These are phyloP conservation scores for Irpex sp. DNA, from an alignment of 1,284 basidiomycete genomes.

Conservation along the genomic window DNA sequence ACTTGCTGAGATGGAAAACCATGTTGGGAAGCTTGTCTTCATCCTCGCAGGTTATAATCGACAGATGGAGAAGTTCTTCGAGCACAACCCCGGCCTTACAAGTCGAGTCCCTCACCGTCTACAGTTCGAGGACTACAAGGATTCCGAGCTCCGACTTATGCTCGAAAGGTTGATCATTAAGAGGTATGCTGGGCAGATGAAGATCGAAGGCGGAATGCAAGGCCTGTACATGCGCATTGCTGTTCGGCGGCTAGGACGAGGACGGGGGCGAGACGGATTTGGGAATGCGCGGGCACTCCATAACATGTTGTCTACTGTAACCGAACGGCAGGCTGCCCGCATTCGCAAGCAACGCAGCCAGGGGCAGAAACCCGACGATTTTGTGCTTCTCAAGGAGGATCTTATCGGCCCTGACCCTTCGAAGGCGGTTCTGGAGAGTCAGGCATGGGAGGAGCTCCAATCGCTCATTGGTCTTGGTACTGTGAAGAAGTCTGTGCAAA, in stretches of 20 bases:
- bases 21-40: conserved; percentile 60
- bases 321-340: conserved; percentile 49
- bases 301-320: conserved; percentile 42
- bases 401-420: conserved; percentile 63
- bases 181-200: conserved; percentile 46
- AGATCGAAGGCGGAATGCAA: conserved; percentile 47
- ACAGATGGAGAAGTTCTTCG: conserved; percentile 73
- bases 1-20: conserved; percentile 70
- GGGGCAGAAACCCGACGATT: conserved; percentile 43
- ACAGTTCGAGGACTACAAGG: conserved; percentile 59
- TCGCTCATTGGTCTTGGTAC: conserved; percentile 47
- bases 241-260: conserved; percentile 50
- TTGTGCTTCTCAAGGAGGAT: conserved; percentile 47
- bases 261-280: conserved; percentile 52
- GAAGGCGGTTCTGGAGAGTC: conserved; percentile 39
- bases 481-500: conserved; percentile 55
- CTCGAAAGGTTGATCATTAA: conserved; percentile 44
- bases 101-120: conserved; percentile 62
- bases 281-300: conserved; percentile 63
- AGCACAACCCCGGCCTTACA: conserved; percentile 63
- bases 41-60: conserved; percentile 66
- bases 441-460: conserved; percentile 51
- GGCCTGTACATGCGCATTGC: conserved; percentile 58
- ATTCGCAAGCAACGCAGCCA: conserved; percentile 36
- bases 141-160: conserved; percentile 52